A percentile compares a stretch with the other conserved stretches of the same genome.
phyloP scores from a whole-genome alignment of 2,329 filamentous ascomycete species.

The Botrytis galanthina region DNA sequence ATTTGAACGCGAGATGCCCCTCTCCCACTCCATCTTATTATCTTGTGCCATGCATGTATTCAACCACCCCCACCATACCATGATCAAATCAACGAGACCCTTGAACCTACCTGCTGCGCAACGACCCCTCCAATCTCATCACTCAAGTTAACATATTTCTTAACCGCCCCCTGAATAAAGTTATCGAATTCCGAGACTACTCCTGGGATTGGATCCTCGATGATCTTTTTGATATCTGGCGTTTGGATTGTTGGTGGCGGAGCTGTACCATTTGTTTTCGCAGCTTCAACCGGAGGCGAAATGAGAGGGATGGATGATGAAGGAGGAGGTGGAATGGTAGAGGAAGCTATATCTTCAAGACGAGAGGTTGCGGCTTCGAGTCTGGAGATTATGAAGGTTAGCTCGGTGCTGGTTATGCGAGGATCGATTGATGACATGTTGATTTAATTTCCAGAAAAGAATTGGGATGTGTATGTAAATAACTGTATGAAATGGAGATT shows the following conservation, averaged over 20 bases:
- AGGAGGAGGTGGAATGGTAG: conserved; percentile 58
- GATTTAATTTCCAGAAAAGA: conserved; percentile 16
- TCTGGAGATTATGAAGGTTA: conserved; percentile 52
- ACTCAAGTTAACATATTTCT: conserved; percentile 75
- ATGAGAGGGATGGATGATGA: not conserved
- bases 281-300: conserved; percentile 40
- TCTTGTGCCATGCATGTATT: not conserved
- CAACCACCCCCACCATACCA: not conserved
- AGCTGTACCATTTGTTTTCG: conserved; percentile 46
- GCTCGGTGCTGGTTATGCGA: conserved; percentile 30
- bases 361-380: conserved; percentile 96
- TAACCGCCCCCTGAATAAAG: conserved; percentile 71
- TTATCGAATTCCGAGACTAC: conserved; percentile 85
- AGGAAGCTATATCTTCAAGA: conserved; percentile 91
- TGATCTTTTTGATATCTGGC: conserved; percentile 32
- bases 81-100: not conserved
- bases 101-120: conserved; percentile 69
- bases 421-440: conserved; percentile 33
- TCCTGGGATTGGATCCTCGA: conserved; percentile 62
- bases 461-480: conserved; percentile 1
- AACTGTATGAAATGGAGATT: not conserved
- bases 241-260: conserved; percentile 22
- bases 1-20: not conserved
- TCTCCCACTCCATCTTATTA: not conserved
- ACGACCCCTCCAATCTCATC: conserved; percentile 74